These are phyloP conservation scores for Cladosporium cucumerinum DNA, from an alignment of 2,329 filamentous ascomycete species.

Conservation along the genomic window DNA sequence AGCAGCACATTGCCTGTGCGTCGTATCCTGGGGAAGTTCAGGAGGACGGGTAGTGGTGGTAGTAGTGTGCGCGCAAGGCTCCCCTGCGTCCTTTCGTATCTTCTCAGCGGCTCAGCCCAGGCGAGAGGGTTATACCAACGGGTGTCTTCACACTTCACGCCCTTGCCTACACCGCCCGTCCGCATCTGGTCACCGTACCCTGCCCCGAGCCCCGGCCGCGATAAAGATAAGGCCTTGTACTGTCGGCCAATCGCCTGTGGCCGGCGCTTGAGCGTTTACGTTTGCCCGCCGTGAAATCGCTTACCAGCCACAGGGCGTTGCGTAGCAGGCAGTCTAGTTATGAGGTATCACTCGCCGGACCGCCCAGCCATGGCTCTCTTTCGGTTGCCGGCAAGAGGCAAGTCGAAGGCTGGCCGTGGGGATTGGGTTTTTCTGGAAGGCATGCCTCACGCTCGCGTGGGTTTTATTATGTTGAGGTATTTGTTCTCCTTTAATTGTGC, in stretches of 20 bases:
- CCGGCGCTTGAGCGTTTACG: not conserved
- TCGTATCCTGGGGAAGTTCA: not conserved
- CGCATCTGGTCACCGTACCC: not conserved
- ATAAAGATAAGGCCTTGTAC: conserved; percentile 12
- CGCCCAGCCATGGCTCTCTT: not conserved
- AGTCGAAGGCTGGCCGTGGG: not conserved
- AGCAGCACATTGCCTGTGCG: conserved; percentile 2
- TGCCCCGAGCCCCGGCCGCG: conserved; percentile 14
- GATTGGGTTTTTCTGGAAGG: conserved; percentile 11
- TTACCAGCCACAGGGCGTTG: not conserved
- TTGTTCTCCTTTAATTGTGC: not conserved
- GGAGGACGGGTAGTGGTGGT: not conserved
- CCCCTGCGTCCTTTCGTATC: conserved; percentile 6
- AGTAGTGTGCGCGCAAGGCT: not conserved
- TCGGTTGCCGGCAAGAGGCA: conserved; percentile 2
- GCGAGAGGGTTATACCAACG: conserved; percentile 10
- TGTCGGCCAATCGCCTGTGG: not conserved
- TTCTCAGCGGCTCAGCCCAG: not conserved
- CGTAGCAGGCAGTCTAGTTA: not conserved
- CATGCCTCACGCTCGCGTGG: not conserved
- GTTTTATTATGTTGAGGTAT: not conserved
- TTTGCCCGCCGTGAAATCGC: conserved; percentile 2
- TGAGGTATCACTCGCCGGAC: not conserved
- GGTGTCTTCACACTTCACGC: conserved; percentile 12
- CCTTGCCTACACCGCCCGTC: conserved; percentile 7